Evolutionary conservation across 202 grass and related monocot species (phyloP).

Genomic region (Setaria italica): DNA sequence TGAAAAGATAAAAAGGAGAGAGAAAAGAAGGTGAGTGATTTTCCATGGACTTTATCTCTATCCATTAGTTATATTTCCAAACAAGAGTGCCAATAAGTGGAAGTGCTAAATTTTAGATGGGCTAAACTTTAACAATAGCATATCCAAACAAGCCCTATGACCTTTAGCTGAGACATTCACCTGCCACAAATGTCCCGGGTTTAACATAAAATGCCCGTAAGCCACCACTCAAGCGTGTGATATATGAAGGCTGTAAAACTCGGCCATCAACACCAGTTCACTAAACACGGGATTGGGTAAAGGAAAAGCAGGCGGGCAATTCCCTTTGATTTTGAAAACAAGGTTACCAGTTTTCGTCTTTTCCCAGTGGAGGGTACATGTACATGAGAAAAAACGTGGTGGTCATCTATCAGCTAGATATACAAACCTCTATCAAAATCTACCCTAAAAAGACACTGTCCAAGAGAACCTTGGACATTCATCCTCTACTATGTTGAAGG

Average conservation of each 20-base stretch:
- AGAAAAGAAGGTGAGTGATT: no score
- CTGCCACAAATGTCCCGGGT: background rate
- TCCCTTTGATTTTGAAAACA: background rate
- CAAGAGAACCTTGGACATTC: conserved; percentile 43
- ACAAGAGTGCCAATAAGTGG: no score
- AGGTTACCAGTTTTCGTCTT: background rate
- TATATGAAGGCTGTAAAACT: background rate
- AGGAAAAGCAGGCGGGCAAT: background rate
- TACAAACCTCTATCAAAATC: conserved; percentile 43
- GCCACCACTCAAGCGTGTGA: background rate
- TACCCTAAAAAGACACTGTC: conserved; percentile 37
- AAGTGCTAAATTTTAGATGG: no score
- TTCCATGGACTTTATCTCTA: no score
- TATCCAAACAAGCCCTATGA: no score
- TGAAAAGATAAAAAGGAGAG: no score
- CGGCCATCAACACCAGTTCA: background rate
- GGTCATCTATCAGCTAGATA: conserved; percentile 31
- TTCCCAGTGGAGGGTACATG: background rate
- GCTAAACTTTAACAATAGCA: no score
- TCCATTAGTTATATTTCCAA: no score
- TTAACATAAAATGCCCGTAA: background rate
- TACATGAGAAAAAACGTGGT: conserved; percentile 36
- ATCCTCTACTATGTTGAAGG: conserved; percentile 45
- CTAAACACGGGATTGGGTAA: conserved; percentile 6
- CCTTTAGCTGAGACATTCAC: background rate